phyloP scores from a whole-genome alignment of 2,329 filamentous ascomycete genomes.

The Penicillium hesseltinei region DNA sequence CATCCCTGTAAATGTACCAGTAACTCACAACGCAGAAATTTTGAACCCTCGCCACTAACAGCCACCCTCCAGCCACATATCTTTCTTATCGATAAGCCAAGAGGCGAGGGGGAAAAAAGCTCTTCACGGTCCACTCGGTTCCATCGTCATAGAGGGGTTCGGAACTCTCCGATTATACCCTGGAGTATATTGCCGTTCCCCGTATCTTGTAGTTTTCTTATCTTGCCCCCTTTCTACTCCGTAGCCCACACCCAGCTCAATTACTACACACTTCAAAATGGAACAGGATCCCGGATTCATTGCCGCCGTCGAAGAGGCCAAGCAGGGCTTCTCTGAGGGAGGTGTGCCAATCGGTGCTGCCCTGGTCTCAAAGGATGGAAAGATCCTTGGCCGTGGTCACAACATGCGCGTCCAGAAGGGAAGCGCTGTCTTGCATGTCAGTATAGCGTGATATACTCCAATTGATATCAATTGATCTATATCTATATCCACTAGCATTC shows the following conservation, averaged over 20 bases:
- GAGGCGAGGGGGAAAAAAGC: conserved; percentile 12
- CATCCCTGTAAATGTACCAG: not conserved
- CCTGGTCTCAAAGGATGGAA: conserved; percentile 67
- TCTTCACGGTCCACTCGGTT: conserved; percentile 11
- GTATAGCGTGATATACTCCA: conserved; percentile 23
- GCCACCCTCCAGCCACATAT: conserved; percentile 10
- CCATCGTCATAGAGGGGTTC: conserved; percentile 10
- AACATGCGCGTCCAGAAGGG: conserved; percentile 74
- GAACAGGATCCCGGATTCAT: conserved; percentile 53
- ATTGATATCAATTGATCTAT: not conserved
- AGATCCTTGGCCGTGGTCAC: conserved; percentile 68
- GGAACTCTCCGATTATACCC: conserved; percentile 13
- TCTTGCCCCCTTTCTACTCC: not conserved
- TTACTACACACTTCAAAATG: conserved; percentile 22
- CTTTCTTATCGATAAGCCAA: conserved; percentile 29
- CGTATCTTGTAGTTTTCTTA: not conserved
- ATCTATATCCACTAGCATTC: not conserved
- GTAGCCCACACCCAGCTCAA: not conserved
- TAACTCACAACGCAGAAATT: not conserved
- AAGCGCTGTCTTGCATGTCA: conserved; percentile 69
- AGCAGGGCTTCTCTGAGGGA: conserved; percentile 54
- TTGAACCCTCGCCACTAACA: conserved; percentile 5
- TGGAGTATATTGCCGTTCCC: conserved; percentile 2
- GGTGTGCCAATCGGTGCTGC: conserved; percentile 60
- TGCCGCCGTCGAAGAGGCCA: conserved; percentile 58